Conservation (phyloP, 441 rosid species). For the Isatis lusitanica region DNA sequence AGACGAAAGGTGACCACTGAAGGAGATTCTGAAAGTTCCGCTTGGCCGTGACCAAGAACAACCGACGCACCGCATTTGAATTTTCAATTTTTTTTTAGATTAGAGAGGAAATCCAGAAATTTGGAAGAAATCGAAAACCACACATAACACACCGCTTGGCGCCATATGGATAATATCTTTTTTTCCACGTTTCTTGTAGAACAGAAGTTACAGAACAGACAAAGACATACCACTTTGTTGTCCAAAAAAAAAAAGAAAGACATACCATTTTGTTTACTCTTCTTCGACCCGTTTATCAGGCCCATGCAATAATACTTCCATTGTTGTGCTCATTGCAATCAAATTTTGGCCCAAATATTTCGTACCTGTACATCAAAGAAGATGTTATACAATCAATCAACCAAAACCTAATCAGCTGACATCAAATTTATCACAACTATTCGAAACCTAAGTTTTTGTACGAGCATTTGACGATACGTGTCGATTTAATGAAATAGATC, state of each 20-base stretch:
- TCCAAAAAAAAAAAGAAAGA: too few relatives aligned
- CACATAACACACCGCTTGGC: slow-evolving; percentile 29
- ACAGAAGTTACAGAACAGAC: not conserved
- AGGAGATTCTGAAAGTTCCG: slow-evolving; percentile 14
- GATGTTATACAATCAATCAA: not conserved
- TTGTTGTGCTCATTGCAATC: not conserved
- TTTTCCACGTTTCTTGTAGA: not conserved
- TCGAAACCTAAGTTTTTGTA: not conserved
- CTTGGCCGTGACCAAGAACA: slow-evolving; percentile 39
- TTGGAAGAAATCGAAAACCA: slow-evolving; percentile 23
- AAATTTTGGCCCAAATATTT: not conserved
- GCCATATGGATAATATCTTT: slow-evolving; percentile 27
- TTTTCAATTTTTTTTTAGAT: not conserved
- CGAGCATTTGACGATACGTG: not conserved
- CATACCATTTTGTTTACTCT: not conserved
- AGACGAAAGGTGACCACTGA: slow-evolving; percentile 1
- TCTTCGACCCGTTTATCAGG: not conserved
- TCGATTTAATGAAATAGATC: not conserved
- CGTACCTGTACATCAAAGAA: not conserved
- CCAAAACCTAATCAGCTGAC: not conserved
- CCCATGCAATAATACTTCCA: not conserved
- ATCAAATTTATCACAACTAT: not conserved
- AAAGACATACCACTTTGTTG: not conserved
- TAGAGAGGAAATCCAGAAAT: not conserved
- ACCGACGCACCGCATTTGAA: slow-evolving; percentile 27